These are phyloP conservation scores for Scutellaria barbata DNA, from an alignment of 257 asterid species.

Conservation along the genomic window DNA sequence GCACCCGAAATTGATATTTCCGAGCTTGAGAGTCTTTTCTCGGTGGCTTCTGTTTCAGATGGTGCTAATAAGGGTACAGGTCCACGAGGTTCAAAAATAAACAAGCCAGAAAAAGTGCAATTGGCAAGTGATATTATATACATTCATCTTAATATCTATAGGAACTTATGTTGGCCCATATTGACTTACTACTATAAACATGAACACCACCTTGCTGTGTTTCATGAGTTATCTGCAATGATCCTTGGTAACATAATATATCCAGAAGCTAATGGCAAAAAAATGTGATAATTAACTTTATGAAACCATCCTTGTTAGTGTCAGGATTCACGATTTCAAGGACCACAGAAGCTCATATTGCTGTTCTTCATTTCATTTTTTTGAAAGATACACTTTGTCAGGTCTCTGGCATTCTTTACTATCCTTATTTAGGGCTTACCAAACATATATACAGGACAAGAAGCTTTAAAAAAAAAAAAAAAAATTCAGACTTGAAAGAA, in stretches of 20 bases:
- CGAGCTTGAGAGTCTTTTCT: constrained; percentile 97
- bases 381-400: background rate
- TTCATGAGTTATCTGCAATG: constrained; percentile 26
- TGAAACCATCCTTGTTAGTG: background rate
- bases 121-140: constrained; percentile 61
- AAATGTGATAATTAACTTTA: constrained; percentile 19
- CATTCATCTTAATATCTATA: constrained; percentile 30
- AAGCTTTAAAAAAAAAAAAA: background rate
- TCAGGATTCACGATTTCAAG: constrained; percentile 6
- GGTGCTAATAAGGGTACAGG: constrained; percentile 70
- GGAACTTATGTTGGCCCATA: constrained; percentile 18
- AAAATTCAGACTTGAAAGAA: background rate
- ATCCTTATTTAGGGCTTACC: background rate
- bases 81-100: constrained; percentile 78
- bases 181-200: constrained; percentile 22
- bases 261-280: constrained; percentile 2
- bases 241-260: constrained; percentile 1
- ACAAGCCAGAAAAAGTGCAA: constrained; percentile 96
- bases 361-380: constrained; percentile 12
- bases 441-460: background rate
- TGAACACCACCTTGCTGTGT: constrained; percentile 17
- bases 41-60: constrained; percentile 92
- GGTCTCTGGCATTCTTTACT: background rate
- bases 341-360: background rate
- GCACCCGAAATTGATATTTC: constrained; percentile 96